A percentile compares a stretch with the other conserved stretches of the same genome.
Evolutionary conservation across 345 rosid species (phyloP).

Genomic region (Mercurialis annua): DNA sequence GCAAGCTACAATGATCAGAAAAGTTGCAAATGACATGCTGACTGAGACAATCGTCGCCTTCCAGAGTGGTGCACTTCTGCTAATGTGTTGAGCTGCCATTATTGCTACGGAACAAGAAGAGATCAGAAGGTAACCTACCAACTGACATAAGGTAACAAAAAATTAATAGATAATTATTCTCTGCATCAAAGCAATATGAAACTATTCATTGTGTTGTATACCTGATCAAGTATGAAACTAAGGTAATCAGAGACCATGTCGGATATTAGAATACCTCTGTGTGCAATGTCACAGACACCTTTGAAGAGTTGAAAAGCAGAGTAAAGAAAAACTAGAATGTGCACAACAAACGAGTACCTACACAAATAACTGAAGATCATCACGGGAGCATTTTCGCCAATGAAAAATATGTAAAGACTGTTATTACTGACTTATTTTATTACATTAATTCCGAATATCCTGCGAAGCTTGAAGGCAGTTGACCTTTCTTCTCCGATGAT

Average conservation of each 20-base stretch:
- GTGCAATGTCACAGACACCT: slow-evolving; percentile 62
- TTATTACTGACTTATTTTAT: slow-evolving; percentile 16
- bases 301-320: slow-evolving; percentile 64
- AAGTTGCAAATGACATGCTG: slow-evolving; percentile 47
- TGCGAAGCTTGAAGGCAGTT: slow-evolving; percentile 42
- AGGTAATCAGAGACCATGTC: slow-evolving; percentile 58
- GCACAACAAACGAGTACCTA: slow-evolving; percentile 63
- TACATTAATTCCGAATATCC: slow-evolving; percentile 50
- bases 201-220: slow-evolving; percentile 10
- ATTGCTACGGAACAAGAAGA: slow-evolving; percentile 61
- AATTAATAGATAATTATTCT: background rate
- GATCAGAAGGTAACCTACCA: slow-evolving; percentile 58
- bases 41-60: slow-evolving; percentile 40
- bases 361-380: slow-evolving; percentile 8
- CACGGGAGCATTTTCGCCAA: background rate
- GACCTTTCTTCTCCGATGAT: slow-evolving; percentile 29
- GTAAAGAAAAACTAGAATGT: slow-evolving; percentile 45
- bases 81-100: slow-evolving; percentile 32
- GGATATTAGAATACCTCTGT: slow-evolving; percentile 60
- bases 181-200: background rate
- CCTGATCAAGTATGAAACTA: slow-evolving; percentile 73
- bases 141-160: slow-evolving; percentile 25
- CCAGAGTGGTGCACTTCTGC: slow-evolving; percentile 35
- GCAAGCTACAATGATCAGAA: slow-evolving; percentile 40
- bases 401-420: background rate